Evolutionary conservation across 441 rosid genomes (phyloP).

Genomic region (Melastoma candidum): DNA sequence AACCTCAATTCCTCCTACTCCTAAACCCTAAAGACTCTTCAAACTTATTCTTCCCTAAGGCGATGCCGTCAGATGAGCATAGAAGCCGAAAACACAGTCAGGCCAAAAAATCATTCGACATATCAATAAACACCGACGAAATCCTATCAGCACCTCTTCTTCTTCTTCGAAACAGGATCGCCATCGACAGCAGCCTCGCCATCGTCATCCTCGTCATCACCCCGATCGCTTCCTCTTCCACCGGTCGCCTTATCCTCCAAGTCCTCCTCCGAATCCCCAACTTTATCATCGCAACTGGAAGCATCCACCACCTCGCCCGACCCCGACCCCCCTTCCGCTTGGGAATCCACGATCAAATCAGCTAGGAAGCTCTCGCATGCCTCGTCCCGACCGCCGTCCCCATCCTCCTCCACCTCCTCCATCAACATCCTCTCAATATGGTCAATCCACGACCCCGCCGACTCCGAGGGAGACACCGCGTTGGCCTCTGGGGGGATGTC

Average conservation of each 20-base stretch:
- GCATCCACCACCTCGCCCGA: conserved; percentile 18
- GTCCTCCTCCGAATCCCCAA: conserved; percentile 15
- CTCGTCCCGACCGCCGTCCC: conserved; percentile 6
- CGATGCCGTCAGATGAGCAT: too few species aligned
- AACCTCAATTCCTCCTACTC: not conserved
- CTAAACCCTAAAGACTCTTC: too few species aligned
- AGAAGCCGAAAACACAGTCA: not conserved
- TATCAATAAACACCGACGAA: not conserved
- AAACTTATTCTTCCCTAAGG: too few species aligned
- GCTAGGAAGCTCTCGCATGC: conserved; percentile 30
- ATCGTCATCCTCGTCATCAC: conserved; percentile 11
- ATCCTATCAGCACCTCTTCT: conserved; percentile 37
- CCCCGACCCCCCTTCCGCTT: conserved; percentile 15
- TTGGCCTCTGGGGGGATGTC: conserved; percentile 9
- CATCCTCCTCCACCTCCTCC: conserved; percentile 30
- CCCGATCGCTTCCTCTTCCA: not conserved
- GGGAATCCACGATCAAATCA: conserved; percentile 44
- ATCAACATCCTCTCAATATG: conserved; percentile 47
- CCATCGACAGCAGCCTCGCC: too few species aligned
- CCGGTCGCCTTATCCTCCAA: conserved; percentile 6
- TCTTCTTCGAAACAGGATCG: conserved; percentile 51
- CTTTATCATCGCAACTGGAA: conserved; percentile 15
- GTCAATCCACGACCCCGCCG: conserved; percentile 31
- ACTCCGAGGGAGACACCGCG: conserved; percentile 23
- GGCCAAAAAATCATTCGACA: not conserved